phyloP scores from a whole-genome alignment of 176 grass and related monocot species.

The Aegilops longissima region DNA sequence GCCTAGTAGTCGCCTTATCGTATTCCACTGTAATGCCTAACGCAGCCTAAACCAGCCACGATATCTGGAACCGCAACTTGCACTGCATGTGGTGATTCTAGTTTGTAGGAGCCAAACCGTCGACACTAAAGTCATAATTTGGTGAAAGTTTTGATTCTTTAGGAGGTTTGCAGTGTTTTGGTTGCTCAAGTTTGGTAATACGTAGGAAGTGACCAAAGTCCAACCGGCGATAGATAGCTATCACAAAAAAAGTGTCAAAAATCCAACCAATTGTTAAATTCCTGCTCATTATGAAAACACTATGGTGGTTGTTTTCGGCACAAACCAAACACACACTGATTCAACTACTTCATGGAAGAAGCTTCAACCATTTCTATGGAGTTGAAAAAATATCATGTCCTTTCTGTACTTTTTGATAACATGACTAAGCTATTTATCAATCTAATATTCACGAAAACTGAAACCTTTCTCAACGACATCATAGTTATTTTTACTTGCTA shows the following conservation, averaged over 20 bases:
- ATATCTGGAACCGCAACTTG: background rate
- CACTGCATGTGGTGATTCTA: background rate
- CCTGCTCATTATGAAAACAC: background rate
- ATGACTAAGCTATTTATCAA: background rate
- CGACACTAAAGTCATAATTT: background rate
- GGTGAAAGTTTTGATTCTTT: background rate
- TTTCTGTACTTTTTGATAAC: background rate
- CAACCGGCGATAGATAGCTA: background rate
- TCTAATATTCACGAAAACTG: background rate
- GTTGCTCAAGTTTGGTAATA: background rate
- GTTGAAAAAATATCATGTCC: background rate
- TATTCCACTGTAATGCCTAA: background rate
- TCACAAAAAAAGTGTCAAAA: background rate
- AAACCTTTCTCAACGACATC: background rate
- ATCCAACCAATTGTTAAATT: background rate
- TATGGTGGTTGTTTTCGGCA: background rate
- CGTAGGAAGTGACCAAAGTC: background rate
- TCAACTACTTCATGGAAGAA: background rate
- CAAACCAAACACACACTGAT: background rate
- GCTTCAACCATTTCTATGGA: background rate
- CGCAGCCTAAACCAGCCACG: background rate
- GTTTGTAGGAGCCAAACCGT: background rate
- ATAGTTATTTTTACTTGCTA: background rate
- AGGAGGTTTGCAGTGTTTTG: background rate
- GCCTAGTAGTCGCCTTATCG: background rate